Evolutionary conservation across 768 basidiomycete genomes (phyloP), one percentile per base, ranked within the genome.

Genomic region (Trametes cinnabarina): DNA sequence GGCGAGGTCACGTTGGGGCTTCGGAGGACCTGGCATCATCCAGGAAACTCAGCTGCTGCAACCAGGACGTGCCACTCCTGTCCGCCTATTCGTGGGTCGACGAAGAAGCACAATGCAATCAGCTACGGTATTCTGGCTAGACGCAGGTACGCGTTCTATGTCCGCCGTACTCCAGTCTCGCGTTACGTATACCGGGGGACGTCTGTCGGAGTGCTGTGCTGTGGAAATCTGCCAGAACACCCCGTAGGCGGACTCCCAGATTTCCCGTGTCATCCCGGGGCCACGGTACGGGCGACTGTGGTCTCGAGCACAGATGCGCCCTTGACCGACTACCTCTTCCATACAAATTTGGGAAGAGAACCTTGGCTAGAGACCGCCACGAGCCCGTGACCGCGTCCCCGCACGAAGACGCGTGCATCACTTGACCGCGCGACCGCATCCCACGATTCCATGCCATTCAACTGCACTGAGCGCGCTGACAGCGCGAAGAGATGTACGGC

Each of bases 101-200:
- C 10, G 37, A 14, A 39, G 14, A n/a, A 39, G 37, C 11, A 15
- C 37, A 39, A 8, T 39, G 9, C 30, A 32, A 32, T 32, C 7
- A 12, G 37, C n/a, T 10, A 14, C 4, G 11, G 28, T 20, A 22
- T 19, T 42, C 30, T n/a, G 20, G 34, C 14, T 14, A 40, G 42
- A 25, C 4, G 41, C 52, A 54, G 30, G 43, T 44, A 54, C 52
- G 52, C 52, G 32, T 40, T 44, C 52, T 46, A 54, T 35, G 22
- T 37, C 52, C 52, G 52, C 43, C 44, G 3, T 42, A 10, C 25
- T 28, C 32, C 23, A 46, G 40, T 2, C 22, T 8, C n/a, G n/a
- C 28, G 10, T 40, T 50, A 50, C 49, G 49, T 50, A 26, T 22
- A 26, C 35, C 47, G 47, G 15, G 11, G 37, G 10, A 15, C 26